phyloP scores from a whole-genome alignment of 768 basidiomycete genomes.

The Daedaleopsis sinensis region DNA sequence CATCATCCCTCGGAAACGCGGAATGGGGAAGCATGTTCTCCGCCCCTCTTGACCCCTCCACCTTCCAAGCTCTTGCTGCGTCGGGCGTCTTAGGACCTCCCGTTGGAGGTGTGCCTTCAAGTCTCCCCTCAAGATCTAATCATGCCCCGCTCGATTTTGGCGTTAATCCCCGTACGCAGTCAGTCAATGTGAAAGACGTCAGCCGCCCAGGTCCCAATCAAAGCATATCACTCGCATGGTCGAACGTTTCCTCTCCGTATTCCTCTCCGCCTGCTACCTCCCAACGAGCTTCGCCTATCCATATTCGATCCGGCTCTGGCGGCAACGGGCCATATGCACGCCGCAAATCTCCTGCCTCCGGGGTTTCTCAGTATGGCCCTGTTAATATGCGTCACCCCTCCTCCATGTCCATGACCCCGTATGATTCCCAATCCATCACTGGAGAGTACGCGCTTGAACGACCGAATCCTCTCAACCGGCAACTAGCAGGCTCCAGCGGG shows the following conservation, averaged over 20 bases:
- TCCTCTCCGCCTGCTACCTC: constrained; percentile 23
- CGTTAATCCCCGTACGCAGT: constrained; percentile 20
- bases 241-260: constrained; percentile 29
- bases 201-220: constrained; percentile 17
- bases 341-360: constrained; percentile 38
- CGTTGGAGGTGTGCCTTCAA: constrained; percentile 38
- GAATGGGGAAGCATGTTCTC: constrained; percentile 65
- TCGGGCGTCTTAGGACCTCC: constrained; percentile 55
- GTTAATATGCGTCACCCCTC: constrained; percentile 22
- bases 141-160: constrained; percentile 31
- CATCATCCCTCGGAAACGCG: constrained; percentile 31
- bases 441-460: constrained; percentile 23
- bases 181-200: constrained; percentile 24
- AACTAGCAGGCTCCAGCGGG: constrained; percentile 15
- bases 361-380: constrained; percentile 34
- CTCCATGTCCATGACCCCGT: constrained; percentile 21
- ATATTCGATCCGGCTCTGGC: constrained; percentile 40
- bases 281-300: constrained; percentile 70
- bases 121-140: constrained; percentile 42
- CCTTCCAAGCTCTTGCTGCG: constrained; percentile 64
- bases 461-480: constrained; percentile 24
- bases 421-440: constrained; percentile 15
- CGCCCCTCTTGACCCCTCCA: constrained; percentile 59
- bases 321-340: constrained; percentile 26
- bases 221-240: constrained; percentile 20